These are phyloP conservation scores for Barnettozyma californica DNA, from an alignment of 805 yeast genomes.

Conservation along the genomic window DNA sequence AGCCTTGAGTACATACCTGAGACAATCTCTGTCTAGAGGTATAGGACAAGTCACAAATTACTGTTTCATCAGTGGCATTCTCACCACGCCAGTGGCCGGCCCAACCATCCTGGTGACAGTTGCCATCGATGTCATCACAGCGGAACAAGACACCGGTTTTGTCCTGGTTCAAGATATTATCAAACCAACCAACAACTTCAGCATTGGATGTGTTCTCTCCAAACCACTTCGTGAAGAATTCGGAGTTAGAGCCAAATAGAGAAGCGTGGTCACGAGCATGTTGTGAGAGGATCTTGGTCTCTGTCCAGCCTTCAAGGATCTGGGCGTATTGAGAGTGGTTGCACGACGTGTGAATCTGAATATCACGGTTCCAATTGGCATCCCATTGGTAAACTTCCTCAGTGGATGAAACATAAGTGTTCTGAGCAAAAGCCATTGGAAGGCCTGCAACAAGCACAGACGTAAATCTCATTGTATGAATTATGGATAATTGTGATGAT, in stretches of 20 bases:
- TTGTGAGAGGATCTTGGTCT: constrained; percentile 28
- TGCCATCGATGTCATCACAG: constrained; percentile 36
- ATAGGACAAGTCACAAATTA: constrained; percentile 36
- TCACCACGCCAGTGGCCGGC: constrained; percentile 37
- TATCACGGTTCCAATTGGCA: constrained; percentile 16
- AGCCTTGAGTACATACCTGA: constrained; percentile 33
- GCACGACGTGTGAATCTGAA: constrained; percentile 19
- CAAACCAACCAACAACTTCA: constrained; percentile 33
- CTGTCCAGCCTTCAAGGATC: constrained; percentile 26
- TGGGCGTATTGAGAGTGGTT: constrained; percentile 16
- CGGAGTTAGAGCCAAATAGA: constrained; percentile 30
- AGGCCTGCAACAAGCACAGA: not conserved
- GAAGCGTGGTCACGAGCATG: constrained; percentile 33
- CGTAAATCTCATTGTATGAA: not conserved
- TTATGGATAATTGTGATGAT: not conserved
- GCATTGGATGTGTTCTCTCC: constrained; percentile 33
- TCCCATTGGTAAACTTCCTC: constrained; percentile 13
- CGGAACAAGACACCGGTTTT: constrained; percentile 31
- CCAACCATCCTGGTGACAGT: constrained; percentile 31
- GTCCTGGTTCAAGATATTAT: constrained; percentile 29
- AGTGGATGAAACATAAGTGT: constrained; percentile 11
- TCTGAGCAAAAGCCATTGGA: constrained; percentile 8
- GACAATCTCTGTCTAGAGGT: constrained; percentile 27
- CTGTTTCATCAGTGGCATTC: constrained; percentile 33
- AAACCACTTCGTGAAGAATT: constrained; percentile 31